Conservation (phyloP, 371 early-diverging fungal genomes). For the Haplosporangium sp. region DNA sequence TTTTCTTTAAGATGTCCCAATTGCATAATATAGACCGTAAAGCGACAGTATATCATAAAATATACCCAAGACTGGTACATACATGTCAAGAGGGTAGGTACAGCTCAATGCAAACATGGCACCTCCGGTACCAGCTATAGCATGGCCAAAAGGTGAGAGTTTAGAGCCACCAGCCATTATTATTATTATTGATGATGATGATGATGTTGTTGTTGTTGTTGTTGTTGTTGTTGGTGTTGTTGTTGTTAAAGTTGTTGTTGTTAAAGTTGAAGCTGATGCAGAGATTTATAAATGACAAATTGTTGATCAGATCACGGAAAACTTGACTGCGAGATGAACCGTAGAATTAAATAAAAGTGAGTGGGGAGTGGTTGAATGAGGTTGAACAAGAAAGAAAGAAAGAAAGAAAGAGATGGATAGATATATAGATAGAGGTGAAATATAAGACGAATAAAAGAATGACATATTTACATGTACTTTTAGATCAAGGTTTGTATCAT, state of each 20-base stretch:
- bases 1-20: constrained; percentile 24
- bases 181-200: constrained; percentile 22
- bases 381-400: constrained; percentile 2
- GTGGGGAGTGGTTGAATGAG: constrained; percentile 8
- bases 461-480: not conserved
- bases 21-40: constrained; percentile 8
- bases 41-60: constrained; percentile 19
- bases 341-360: not conserved
- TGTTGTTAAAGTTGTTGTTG: too few relatives aligned
- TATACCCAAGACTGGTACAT: constrained; percentile 50
- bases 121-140: constrained; percentile 92
- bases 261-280: too few relatives aligned
- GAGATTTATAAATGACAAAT: not conserved
- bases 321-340: constrained; percentile 5
- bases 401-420: not conserved
- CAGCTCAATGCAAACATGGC: constrained; percentile 91
- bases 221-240: too few relatives aligned
- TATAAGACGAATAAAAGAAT: not conserved
- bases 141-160: constrained; percentile 91
- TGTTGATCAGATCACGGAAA: constrained; percentile 21
- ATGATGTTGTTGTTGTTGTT: not conserved
- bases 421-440: too few relatives aligned
- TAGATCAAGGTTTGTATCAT: not conserved
- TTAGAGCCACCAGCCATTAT: constrained; percentile 60
- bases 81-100: constrained; percentile 97